A percentile compares a stretch with the other conserved stretches of the same genome.
phyloP scores from a whole-genome alignment of 192 early-diverging fungal species.

The Backusella australiensis region DNA sequence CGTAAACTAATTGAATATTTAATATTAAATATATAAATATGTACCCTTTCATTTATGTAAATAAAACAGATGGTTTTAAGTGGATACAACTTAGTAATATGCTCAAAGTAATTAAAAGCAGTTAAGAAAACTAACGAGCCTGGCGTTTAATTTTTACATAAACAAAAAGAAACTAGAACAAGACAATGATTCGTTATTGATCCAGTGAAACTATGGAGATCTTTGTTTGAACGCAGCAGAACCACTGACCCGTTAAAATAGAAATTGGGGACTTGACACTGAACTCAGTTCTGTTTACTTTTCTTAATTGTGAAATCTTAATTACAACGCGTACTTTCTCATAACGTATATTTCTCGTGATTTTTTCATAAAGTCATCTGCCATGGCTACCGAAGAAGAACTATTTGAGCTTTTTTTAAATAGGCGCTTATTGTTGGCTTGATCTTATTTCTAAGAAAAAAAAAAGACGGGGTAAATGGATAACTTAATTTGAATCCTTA shows the following conservation, averaged over 20 bases:
- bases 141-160: not conserved
- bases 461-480: conserved; percentile 1
- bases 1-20: not conserved
- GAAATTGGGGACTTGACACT: conserved; percentile 19
- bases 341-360: not conserved
- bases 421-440: conserved; percentile 8
- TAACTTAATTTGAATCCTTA: not conserved
- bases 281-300: conserved; percentile 8
- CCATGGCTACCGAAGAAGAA: not conserved
- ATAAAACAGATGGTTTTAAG: not conserved
- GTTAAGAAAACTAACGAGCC: not conserved
- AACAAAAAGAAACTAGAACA: not conserved
- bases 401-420: conserved; percentile 1
- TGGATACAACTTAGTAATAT: not conserved
- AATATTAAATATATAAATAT: not conserved
- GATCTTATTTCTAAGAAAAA: not conserved
- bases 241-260: conserved; percentile 15
- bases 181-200: conserved; percentile 9
- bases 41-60: not conserved
- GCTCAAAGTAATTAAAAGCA: not conserved
- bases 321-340: not conserved
- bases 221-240: conserved; percentile 25
- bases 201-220: conserved; percentile 30
- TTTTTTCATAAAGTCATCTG: not conserved
- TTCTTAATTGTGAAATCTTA: not conserved